These are phyloP conservation scores for Exophiala dermatitidis DNA, from an alignment of 2,329 filamentous ascomycete species.

Conservation along the genomic window DNA sequence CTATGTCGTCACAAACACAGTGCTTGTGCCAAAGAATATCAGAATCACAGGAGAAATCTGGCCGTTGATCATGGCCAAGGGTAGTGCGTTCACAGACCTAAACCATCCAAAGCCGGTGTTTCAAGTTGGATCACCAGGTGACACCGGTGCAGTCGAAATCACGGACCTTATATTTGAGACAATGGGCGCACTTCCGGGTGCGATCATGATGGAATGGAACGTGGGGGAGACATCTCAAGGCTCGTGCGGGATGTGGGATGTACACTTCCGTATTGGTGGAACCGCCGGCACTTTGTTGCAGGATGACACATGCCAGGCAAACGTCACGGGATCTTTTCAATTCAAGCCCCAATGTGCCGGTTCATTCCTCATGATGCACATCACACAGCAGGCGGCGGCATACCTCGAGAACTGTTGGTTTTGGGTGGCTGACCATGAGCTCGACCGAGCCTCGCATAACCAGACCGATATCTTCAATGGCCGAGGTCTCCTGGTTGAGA, in stretches of 20 bases:
- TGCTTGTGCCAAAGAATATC: constrained; percentile 62
- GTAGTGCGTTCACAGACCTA: constrained; percentile 64
- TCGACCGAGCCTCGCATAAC: constrained; percentile 63
- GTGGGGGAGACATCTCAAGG: constrained; percentile 58
- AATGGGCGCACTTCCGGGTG: constrained; percentile 72
- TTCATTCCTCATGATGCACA: constrained; percentile 58
- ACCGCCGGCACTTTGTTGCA: constrained; percentile 76
- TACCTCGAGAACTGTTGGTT: constrained; percentile 89
- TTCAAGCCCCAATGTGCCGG: constrained; percentile 64
- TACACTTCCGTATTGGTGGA: constrained; percentile 90
- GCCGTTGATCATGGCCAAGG: constrained; percentile 80
- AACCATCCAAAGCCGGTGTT: constrained; percentile 75
- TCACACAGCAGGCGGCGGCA: constrained; percentile 51
- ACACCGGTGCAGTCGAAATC: constrained; percentile 76
- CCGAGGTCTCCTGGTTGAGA: constrained; percentile 74
- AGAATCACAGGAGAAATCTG: constrained; percentile 88
- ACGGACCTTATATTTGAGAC: constrained; percentile 82
- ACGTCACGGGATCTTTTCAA: constrained; percentile 51
- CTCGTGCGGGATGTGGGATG: constrained; percentile 79
- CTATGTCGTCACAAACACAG: constrained; percentile 54
- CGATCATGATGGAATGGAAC: constrained; percentile 90
- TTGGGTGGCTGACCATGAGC: constrained; percentile 86
- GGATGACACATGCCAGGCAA: constrained; percentile 71
- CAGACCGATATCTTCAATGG: constrained; percentile 76
- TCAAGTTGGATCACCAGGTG: constrained; percentile 70